These are phyloP conservation scores for Fulvia fulva DNA, from an alignment of 2,329 filamentous ascomycete species.

Conservation along the genomic window DNA sequence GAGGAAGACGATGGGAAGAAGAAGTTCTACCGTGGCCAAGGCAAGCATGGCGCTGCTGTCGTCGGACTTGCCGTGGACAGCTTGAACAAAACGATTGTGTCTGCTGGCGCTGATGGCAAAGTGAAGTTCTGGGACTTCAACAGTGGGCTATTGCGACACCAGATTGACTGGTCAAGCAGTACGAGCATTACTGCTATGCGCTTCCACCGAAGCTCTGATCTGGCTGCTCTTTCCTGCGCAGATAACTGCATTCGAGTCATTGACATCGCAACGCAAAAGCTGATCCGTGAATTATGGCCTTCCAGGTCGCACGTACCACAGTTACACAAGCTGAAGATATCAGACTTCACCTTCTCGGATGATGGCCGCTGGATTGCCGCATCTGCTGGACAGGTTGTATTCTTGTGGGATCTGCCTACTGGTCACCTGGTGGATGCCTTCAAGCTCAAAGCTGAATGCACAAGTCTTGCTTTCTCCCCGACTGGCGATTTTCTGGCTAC, in stretches of 20 bases:
- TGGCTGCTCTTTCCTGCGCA: constrained; percentile 84
- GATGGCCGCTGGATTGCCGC: constrained; percentile 93
- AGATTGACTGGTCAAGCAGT: constrained; percentile 80
- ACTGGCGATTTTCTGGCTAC: constrained; percentile 95
- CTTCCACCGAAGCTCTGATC: constrained; percentile 77
- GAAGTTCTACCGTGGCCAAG: constrained; percentile 49
- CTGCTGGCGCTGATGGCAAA: constrained; percentile 83
- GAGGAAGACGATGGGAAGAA: constrained; percentile 40
- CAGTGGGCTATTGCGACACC: constrained; percentile 72
- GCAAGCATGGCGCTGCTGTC: constrained; percentile 75
- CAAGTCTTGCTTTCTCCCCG: constrained; percentile 77
- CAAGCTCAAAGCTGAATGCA: constrained; percentile 72
- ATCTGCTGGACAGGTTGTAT: constrained; percentile 72
- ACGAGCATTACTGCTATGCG: constrained; percentile 70
- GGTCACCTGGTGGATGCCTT: constrained; percentile 94
- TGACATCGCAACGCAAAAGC: constrained; percentile 83
- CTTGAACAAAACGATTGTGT: constrained; percentile 81
- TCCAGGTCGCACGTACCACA: constrained; percentile 41
- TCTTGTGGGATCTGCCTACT: constrained; percentile 93
- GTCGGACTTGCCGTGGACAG: constrained; percentile 85
- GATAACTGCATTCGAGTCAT: constrained; percentile 84
- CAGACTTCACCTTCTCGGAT: constrained; percentile 66
- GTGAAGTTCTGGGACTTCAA: constrained; percentile 97
- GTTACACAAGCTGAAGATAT: constrained; percentile 22
- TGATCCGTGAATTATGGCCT: constrained; percentile 90